Base-by-base conservation (phyloP, 345 rosid species). In the Ceriops decandra region DNA sequence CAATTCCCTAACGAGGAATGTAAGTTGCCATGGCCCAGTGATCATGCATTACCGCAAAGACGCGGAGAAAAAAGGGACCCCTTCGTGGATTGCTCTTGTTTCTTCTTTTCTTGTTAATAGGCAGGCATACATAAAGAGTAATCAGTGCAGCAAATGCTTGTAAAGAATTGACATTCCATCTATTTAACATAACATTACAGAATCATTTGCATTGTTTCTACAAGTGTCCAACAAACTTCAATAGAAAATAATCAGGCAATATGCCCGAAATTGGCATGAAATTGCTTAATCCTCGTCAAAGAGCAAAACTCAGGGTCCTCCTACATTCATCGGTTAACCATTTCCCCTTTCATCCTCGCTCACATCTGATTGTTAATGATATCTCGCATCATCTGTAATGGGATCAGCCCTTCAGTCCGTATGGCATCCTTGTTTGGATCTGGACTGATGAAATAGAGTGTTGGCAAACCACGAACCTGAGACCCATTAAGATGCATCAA, bases 401-500 rank as follows among this genome's bases (percentile, higher is more conserved):
- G 96, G 63, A 93, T 82, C 13, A 93, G 88, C 64, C 98, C 97
- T 82, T 93, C 96, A 8, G 95, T 84, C 7, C 98, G 89, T 70
- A 93, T 86, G 63, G 97, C 97, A 63, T 86, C 91, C 83, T 93
- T 93, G 62, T 69, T 88, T 31, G 90, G 87, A 74, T 93, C 97
- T 4, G 96, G 90, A 69, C 98, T 93, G 74, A 91, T 80, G 81
- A 93, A 93, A 56, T 84, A 82, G 56, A 89, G 67, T 9, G 98
- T 93, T 0, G 98, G 97, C 82, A 93, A 80, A 21, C 98, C 98
- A 10, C 95, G 86, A 62, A 93, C 97, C 98, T 93, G 88, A 68
- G 57, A 64, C 31, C 26, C 17, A 67, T 57, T 17, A 62, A 67
- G 52, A 26, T 52, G 24, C 4, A 53, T 54, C 54, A 36, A 67